Conservation (phyloP, 768 basidiomycete species). For the Coprinopsis marcescibilis region DNA sequence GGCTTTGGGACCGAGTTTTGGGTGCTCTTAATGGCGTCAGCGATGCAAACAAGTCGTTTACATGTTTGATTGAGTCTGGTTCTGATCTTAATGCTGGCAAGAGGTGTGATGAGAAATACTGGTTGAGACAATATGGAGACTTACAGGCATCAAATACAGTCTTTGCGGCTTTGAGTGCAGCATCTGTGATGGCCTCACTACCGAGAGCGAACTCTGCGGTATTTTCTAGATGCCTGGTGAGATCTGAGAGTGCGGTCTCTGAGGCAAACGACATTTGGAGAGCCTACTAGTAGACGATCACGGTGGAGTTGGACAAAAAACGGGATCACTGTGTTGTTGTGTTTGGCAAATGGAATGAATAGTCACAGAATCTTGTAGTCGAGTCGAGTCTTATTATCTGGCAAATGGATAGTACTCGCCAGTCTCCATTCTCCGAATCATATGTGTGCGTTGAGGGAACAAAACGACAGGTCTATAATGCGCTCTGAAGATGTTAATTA, state of each 20-base stretch:
- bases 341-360: slow-evolving; percentile 7
- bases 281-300: neutral
- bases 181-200: slow-evolving; percentile 44
- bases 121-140: slow-evolving; percentile 17
- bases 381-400: neutral
- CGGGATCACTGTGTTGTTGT: slow-evolving; percentile 8
- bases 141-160: slow-evolving; percentile 72
- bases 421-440: too few species aligned
- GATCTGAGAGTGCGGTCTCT: slow-evolving; percentile 34
- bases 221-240: slow-evolving; percentile 50
- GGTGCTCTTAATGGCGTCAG: slow-evolving; percentile 64
- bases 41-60: slow-evolving; percentile 61
- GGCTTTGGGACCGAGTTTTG: slow-evolving; percentile 65
- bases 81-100: slow-evolving; percentile 74
- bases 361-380: neutral
- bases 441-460: too few species aligned
- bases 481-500: too few species aligned
- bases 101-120: slow-evolving; percentile 4
- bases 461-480: too few species aligned
- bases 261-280: neutral
- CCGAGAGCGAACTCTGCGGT: slow-evolving; percentile 54
- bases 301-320: slow-evolving; percentile 9
- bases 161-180: slow-evolving; percentile 66
- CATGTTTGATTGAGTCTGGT: slow-evolving; percentile 51
- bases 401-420: too few species aligned